Base-by-base conservation (phyloP, 345 rosid species). In the Orychophragmus violaceus region DNA sequence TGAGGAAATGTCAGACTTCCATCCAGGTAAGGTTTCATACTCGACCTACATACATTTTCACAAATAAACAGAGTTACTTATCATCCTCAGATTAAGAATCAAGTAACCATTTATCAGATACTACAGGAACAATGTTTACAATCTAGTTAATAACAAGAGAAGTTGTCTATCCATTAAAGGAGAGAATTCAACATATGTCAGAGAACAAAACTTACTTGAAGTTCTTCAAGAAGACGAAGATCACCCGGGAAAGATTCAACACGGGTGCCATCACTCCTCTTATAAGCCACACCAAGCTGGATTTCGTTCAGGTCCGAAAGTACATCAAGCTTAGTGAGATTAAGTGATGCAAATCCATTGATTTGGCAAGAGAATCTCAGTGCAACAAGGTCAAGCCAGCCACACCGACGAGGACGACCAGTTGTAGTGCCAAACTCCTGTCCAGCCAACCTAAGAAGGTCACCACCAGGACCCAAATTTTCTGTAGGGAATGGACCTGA, bases 401-500 rank as follows among this genome's bases (percentile, higher is more conserved):
- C 99, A 71, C 99, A 94, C 53, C 97, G 96, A 30, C 99, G 95
- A 76, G 99, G 99, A 41, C 97, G 99, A 25, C 99, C 99, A 8
- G 97, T 94, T 24, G 96, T 87, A 21, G 99, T 90, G 63, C 99
- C 99, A 76, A 94, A 90, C 79, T 88, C 99, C 51, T 90, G 96
- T 63, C 97, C 99, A 33, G 87, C 89, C 74, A 81, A 76, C 80
- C 97, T 80, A 21, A 94, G 97, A 62, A 81, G 74, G 70, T 94
- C 97, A 66, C 95, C 99, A n/a, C 85, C 95, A 64, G 84, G 70
- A 19, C 90, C 97, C 75, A 88, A 78, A 55, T 87, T 83, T 79
- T 94, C 99, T 8, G 97, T 94, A 0, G 97, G 99, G 84, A 94
- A 90, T 61, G 99, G 97, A 14, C 99, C 99, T 48, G 99, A 90